Evolutionary conservation across 1,284 basidiomycete genomes (phyloP), one percentile per base, ranked within the genome.

Genomic region (Tilletia indica): DNA sequence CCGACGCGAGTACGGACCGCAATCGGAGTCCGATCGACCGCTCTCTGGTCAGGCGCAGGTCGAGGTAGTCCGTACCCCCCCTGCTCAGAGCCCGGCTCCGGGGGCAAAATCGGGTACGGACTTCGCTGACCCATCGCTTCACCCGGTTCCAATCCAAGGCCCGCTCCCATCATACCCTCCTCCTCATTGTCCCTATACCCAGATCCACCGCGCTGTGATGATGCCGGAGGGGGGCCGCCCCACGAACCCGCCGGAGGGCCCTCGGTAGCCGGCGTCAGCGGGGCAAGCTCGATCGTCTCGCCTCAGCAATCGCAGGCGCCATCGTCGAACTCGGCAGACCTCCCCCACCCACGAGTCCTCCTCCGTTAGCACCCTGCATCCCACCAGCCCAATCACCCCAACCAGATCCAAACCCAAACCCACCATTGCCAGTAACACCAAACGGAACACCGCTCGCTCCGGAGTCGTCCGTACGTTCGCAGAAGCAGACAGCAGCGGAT

Each of bases 211-310:
- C 42, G 42, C 42, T 8, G 14, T 45, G 14, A 45, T 45, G 51
- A 54, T 8, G 51, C 12, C 51, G 19, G 51, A 6, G 19, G 51
- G 8, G 19, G 51, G 51, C 12, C 58, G 58, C 58, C 58, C 21
- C 14, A 31, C 31, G 21, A 11, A 63, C 25, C n/a, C 19, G 19
- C 19, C 51, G 58, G 58, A 1, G 31, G 12, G 11, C 58, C 58
- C 25, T 63, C 58, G 8, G 58, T 63, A 25, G 58, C 58, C 6
- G 58, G 58, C 21, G 58, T 63, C n/a, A 63, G 34, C 25, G 58
- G 58, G 58, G 58, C 58, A 63, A 31, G 31, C 58, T 63, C 36
- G 58, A 63, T 19, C 58, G 16, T 63, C 58, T n/a, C 58, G 58
- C 58, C 11, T 63, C 58, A 8, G 58, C 58, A 38, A 63, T 63